phyloP scores from a whole-genome alignment of 257 asterid species.

The Scutellaria galericulata region DNA sequence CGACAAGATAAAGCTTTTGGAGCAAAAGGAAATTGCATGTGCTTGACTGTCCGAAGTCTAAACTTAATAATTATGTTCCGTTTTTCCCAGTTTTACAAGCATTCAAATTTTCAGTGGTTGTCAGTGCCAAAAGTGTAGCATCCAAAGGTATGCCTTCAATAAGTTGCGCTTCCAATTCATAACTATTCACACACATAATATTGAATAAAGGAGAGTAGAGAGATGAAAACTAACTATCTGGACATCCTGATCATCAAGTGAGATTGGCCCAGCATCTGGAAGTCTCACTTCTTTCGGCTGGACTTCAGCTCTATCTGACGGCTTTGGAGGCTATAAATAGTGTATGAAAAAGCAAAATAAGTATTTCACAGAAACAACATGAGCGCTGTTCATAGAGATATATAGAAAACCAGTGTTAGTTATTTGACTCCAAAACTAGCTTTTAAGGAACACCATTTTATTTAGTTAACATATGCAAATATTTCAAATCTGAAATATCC shows the following conservation, averaged over 20 bases:
- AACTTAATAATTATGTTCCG: conserved; percentile 12
- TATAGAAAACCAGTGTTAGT: not conserved
- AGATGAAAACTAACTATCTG: conserved; percentile 63
- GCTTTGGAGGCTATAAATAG: too few species aligned
- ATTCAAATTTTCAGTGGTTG: not conserved
- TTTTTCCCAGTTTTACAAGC: not conserved
- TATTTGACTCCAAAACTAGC: conserved; percentile 9
- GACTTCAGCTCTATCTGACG: too few species aligned
- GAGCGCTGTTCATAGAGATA: not conserved
- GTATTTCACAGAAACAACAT: conserved; percentile 18
- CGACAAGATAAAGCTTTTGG: not conserved
- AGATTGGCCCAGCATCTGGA: conserved; percentile 59
- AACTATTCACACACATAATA: too few species aligned
- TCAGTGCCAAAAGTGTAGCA: conserved; percentile 14
- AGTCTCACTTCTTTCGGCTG: too few species aligned
- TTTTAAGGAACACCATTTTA: too few species aligned
- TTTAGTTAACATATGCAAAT: too few species aligned
- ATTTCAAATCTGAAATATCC: too few species aligned
- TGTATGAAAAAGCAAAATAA: not conserved
- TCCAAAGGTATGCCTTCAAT: conserved; percentile 17
- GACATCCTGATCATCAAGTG: conserved; percentile 95
- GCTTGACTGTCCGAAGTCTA: not conserved
- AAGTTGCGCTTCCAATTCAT: too few species aligned
- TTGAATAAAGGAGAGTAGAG: conserved; percentile 23
- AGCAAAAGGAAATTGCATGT: conserved; percentile 17